Evolutionary conservation across 148 eudicot species (phyloP), one percentile per base, ranked within the genome.

Genomic region (Camellia granthamiana): DNA sequence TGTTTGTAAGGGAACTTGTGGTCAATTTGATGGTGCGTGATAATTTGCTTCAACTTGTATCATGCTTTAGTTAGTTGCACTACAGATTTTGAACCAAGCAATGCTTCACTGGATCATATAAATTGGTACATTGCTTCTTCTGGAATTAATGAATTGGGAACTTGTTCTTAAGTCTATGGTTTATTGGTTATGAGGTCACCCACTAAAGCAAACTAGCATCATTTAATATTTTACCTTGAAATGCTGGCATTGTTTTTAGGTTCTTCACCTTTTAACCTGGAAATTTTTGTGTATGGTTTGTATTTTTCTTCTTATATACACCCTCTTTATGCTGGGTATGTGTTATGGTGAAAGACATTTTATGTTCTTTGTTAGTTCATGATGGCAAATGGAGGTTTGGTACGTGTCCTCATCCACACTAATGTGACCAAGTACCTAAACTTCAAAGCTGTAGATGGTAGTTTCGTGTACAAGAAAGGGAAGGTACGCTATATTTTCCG

Each of bases 381-480:
- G 90, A 93, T 93, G 94, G 97, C 95, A 16, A 91, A 93, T 85
- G 97, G 91, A 77, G 80, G 83, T 77, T 84, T 93, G 67, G 97
- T 93, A 41, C 91, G 93, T 11, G 89, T 89, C 69, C 90, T 93
- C 44, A 90, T 93, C 76, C 97, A 91, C 73, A 85, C 95, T 1
- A 85, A 90, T 83, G 97, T 91, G 58, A 93, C 97, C 21, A 91
- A 93, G 79, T 91, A 93, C 75, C 89, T 93, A 23, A 89, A 90
- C 72, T 93, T 93, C 79, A 93, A 93, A 86, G 97, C 95, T 30
- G 97, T 93, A 16, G 97, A 93, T 80, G 95, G 95, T 74, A 93
- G 97, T 83, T 93, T 88, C 77, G 97, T 93, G 72, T 93, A 93
- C 92, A 91, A 93, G 82, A 91, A 90, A 70, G 88, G 90, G 77